phyloP scores from a whole-genome alignment of 148 eudicot genomes.

The Talinum fruticosum region DNA sequence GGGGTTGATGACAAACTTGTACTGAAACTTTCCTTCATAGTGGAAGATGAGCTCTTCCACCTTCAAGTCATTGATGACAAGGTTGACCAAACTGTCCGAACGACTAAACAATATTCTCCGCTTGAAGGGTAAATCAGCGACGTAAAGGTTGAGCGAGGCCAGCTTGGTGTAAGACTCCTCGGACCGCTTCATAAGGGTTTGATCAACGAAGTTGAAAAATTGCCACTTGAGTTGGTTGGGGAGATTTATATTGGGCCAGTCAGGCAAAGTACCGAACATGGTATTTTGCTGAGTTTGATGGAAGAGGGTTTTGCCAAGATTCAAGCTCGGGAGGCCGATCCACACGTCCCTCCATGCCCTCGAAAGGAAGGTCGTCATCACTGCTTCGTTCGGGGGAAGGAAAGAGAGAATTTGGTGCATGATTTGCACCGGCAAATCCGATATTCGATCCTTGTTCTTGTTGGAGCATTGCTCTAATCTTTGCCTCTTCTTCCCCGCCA shows the following conservation, averaged over 20 bases:
- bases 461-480: background rate
- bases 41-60: background rate
- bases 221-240: background rate
- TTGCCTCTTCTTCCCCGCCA: background rate
- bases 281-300: background rate
- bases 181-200: background rate
- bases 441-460: background rate
- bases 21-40: background rate
- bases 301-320: background rate
- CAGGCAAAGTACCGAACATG: background rate
- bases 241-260: background rate
- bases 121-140: background rate
- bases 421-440: background rate
- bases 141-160: background rate
- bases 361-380: background rate
- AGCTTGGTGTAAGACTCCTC: background rate
- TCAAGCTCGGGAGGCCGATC: background rate
- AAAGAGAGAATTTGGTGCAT: background rate
- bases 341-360: background rate
- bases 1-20: background rate
- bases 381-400: background rate
- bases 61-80: background rate
- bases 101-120: background rate
- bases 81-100: background rate
- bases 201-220: background rate